Evolutionary conservation across 768 basidiomycete species (phyloP).

Genomic region (Holtermannia corniformis): DNA sequence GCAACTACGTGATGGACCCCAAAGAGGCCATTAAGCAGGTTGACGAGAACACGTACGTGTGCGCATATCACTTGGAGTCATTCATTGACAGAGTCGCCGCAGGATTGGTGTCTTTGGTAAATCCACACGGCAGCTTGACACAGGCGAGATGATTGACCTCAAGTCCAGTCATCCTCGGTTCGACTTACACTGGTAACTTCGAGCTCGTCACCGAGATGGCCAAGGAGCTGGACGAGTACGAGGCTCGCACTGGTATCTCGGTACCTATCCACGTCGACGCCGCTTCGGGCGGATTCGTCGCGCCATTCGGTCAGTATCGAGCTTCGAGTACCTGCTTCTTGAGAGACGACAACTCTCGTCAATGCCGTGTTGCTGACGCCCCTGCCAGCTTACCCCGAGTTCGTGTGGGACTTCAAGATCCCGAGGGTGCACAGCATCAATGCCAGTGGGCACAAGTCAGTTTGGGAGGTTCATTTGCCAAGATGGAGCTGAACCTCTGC

Average conservation of each 20-base stretch:
- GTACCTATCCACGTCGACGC: slow-evolving; percentile 56
- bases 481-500: too few relatives aligned
- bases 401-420: slow-evolving; percentile 55
- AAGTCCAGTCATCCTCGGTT: slow-evolving; percentile 27
- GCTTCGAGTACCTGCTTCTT: neutral
- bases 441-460: slow-evolving; percentile 50
- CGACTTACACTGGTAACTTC: slow-evolving; percentile 51
- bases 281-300: slow-evolving; percentile 54
- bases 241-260: slow-evolving; percentile 45
- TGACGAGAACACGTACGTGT: slow-evolving; percentile 51
- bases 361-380: neutral
- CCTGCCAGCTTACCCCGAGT: slow-evolving; percentile 46
- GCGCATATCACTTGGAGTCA: neutral
- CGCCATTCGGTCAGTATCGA: slow-evolving; percentile 47
- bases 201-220: slow-evolving; percentile 82
- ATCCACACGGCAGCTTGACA: slow-evolving; percentile 23
- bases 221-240: slow-evolving; percentile 50
- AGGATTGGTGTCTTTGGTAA: slow-evolving; percentile 56
- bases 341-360: too few relatives aligned
- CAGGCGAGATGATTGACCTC: slow-evolving; percentile 48
- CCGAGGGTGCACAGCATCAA: slow-evolving; percentile 49
- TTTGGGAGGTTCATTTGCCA: too few relatives aligned
- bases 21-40: slow-evolving; percentile 56
- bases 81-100: neutral
- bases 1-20: slow-evolving; percentile 67